Evolutionary conservation across 2,329 filamentous ascomycete genomes (phyloP), one percentile per base, ranked within the genome.

Genomic region (Biscogniauxia mediterranea): DNA sequence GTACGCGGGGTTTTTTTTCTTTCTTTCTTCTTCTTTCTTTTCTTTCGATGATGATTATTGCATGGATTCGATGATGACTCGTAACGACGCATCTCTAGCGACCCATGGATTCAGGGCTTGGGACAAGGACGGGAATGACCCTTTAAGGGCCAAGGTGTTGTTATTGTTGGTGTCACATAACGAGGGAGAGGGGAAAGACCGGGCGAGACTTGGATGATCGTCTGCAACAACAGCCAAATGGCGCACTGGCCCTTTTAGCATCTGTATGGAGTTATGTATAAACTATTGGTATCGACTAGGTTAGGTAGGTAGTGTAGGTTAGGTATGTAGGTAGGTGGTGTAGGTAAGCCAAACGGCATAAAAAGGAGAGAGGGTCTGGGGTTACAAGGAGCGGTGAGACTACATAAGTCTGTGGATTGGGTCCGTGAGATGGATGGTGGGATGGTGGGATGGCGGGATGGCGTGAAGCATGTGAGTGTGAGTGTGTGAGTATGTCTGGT

Each of bases 191-290:
- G 57, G 64, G 59, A 67, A 68, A 66, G 67, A 64, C 66, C 66
- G 65, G 69, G 65, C 65, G 67, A 68, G 68, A 68, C 68, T 66
- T 66, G 63, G 66, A 65, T 53, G 66, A 70, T 70, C 67, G 60
- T 62, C 62, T 66, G 61, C 60, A 62, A 61, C 61, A 63, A 63
- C 32, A 63, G 56, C 57, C 56, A 64, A 61, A 61, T 59, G 56
- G 64, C 60, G 65, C 61, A 59, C 64, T 62, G 59, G 64, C 28
- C 38, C 38, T 46, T 46, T 11, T 46, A 46, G 38, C 38, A 46
- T 46, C 38, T 2, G 15, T n/a, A 46, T n/a, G 38, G 38, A n/a
- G 28, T 9, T 46, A 46, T 46, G 17, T 15, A 46, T n/a, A 3
- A 46, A 25, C 23, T 52, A 52, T 26, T 26, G 50, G 19, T 19